Percentiles rank a stretch among this genome's conserved stretches.
Conservation (phyloP, 306 rosid genomes). For the Trifolium dubium region DNA sequence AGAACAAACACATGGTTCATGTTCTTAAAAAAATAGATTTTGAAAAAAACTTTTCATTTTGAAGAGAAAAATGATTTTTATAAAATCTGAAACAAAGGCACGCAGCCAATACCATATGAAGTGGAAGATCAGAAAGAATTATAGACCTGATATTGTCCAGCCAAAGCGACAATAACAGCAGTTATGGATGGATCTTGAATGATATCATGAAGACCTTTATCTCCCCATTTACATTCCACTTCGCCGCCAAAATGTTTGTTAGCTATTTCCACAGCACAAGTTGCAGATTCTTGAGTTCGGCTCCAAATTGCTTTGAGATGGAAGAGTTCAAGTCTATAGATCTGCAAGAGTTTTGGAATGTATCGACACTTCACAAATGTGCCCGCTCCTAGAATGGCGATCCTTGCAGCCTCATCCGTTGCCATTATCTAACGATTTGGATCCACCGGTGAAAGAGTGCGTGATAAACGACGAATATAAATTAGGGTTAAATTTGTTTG, state of each 20-base stretch:
- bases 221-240: slow-evolving; percentile 79
- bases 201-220: slow-evolving; percentile 72
- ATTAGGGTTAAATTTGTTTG: too few species aligned
- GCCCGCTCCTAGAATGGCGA: slow-evolving; percentile 93
- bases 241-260: slow-evolving; percentile 53
- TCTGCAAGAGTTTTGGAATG: slow-evolving; percentile 84
- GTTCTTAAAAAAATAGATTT: too few species aligned
- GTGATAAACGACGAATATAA: too few species aligned
- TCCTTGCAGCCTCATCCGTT: slow-evolving; percentile 46
- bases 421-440: slow-evolving; percentile 42
- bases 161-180: slow-evolving; percentile 91
- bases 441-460: too few species aligned
- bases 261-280: slow-evolving; percentile 69
- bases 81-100: too few species aligned
- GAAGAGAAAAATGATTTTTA: too few species aligned
- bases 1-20: too few species aligned
- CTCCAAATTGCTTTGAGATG: slow-evolving; percentile 86
- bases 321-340: slow-evolving; percentile 72
- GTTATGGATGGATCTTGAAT: slow-evolving; percentile 60
- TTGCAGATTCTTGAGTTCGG: slow-evolving; percentile 82
- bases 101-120: too few species aligned
- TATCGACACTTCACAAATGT: slow-evolving; percentile 77
- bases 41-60: too few species aligned
- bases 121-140: too few species aligned
- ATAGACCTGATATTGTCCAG: slow-evolving; percentile 82